Conservation (phyloP, 352 stramenopile genomes). For the Pythium folliculosum region DNA sequence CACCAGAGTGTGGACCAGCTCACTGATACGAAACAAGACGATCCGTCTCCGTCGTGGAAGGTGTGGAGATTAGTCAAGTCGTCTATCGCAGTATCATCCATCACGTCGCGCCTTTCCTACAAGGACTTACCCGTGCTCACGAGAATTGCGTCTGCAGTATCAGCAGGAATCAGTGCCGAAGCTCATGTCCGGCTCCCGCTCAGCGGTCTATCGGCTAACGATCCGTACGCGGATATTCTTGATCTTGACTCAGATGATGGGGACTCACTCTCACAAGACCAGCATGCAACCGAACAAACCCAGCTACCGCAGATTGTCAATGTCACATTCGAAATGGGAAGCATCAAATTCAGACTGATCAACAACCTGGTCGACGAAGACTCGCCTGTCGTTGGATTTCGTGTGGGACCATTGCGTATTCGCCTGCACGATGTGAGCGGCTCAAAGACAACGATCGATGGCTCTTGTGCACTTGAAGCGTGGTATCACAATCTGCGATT, state of each 20-base stretch:
- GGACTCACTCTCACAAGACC: slow-evolving; percentile 1
- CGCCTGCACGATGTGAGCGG: slow-evolving; percentile 33
- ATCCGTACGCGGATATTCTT: slow-evolving; percentile 28
- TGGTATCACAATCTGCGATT: slow-evolving; percentile 88
- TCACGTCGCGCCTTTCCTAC: slow-evolving; percentile 66
- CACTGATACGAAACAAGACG: not conserved
- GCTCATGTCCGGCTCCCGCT: slow-evolving; percentile 21
- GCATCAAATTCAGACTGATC: slow-evolving; percentile 69
- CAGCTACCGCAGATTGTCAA: slow-evolving; percentile 9
- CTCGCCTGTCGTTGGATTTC: slow-evolving; percentile 71
- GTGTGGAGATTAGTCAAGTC: slow-evolving; percentile 50
- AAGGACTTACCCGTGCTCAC: slow-evolving; percentile 71
- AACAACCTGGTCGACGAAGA: slow-evolving; percentile 85
- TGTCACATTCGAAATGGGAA: slow-evolving; percentile 32
- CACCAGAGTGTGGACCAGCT: not conserved
- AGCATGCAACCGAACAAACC: not conserved
- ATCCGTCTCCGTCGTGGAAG: slow-evolving; percentile 43
- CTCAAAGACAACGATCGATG: slow-evolving; percentile 33
- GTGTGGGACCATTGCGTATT: slow-evolving; percentile 44
- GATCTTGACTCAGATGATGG: slow-evolving; percentile 19
- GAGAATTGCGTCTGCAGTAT: slow-evolving; percentile 38
- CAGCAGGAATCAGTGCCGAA: slow-evolving; percentile 10
- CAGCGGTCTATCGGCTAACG: slow-evolving; percentile 18
- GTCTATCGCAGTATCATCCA: slow-evolving; percentile 46
- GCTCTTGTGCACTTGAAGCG: slow-evolving; percentile 56